A percentile compares a stretch with the other conserved stretches of the same genome.
These are phyloP conservation scores for Curvularia hawaiiensis DNA, from an alignment of 2,329 filamentous ascomycete species.

Conservation along the genomic window DNA sequence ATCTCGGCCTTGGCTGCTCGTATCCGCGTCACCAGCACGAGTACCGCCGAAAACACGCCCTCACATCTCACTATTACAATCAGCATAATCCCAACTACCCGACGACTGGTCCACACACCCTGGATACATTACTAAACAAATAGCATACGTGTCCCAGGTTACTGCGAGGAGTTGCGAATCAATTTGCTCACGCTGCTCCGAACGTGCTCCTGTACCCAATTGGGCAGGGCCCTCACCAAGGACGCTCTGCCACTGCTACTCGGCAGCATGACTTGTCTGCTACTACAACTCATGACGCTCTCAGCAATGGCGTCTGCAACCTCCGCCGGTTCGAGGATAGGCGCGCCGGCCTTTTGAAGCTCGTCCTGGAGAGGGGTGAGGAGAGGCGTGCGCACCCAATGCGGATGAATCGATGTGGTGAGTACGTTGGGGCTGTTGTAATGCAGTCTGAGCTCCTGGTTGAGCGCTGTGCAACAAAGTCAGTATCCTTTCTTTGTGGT, in stretches of 20 bases:
- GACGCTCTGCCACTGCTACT: conserved; percentile 22
- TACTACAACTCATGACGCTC: conserved; percentile 47
- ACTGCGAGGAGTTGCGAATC: conserved; percentile 21
- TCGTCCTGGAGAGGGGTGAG: conserved; percentile 38
- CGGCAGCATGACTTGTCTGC: conserved; percentile 51
- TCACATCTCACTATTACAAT: neutral
- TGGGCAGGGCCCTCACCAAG: conserved; percentile 52
- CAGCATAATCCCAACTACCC: too few species aligned
- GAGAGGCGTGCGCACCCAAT: conserved; percentile 50
- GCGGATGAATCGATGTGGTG: conserved; percentile 51
- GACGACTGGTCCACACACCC: too few species aligned
- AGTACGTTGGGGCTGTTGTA: conserved; percentile 50
- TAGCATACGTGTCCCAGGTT: neutral
- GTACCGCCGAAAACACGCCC: conserved; percentile 5
- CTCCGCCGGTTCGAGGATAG: conserved; percentile 46
- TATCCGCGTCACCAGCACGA: conserved; percentile 9
- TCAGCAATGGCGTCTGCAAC: conserved; percentile 51
- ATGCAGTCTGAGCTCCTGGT: conserved; percentile 47
- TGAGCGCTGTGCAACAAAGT: conserved; percentile 29
- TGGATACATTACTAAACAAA: neutral
- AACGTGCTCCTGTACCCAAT: conserved; percentile 54
- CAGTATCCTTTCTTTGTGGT: conserved; percentile 4
- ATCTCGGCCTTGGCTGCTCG: conserved; percentile 4
- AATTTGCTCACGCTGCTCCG: conserved; percentile 27
- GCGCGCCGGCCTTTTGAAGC: conserved; percentile 37